phyloP scores from a whole-genome alignment of 2,329 filamentous ascomycete genomes.

The Dryadomyces quercivorus region DNA sequence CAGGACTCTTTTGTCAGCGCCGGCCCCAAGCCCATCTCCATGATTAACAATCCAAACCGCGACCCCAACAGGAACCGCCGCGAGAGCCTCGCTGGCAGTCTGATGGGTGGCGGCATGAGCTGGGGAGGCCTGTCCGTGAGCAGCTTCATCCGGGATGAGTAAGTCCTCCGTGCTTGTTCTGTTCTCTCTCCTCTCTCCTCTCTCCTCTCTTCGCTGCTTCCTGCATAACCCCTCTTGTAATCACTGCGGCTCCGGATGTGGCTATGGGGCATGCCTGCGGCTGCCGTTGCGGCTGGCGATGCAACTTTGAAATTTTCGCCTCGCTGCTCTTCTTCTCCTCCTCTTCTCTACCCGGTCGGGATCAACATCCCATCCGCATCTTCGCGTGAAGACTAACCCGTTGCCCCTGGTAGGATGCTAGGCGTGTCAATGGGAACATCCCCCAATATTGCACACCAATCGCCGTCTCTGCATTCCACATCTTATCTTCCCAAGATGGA shows the following conservation, averaged over 20 bases:
- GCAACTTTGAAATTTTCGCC: background rate
- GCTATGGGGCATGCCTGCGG: background rate
- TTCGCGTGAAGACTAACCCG: constrained; percentile 16
- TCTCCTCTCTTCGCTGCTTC: background rate
- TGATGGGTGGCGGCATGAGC: constrained; percentile 80
- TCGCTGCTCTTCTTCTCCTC: background rate
- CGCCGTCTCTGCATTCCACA: constrained; percentile 92
- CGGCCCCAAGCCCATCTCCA: constrained; percentile 54
- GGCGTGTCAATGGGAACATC: constrained; percentile 68
- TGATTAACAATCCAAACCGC: constrained; percentile 48
- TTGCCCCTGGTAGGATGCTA: constrained; percentile 54
- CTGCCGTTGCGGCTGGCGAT: background rate
- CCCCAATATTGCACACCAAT: constrained; percentile 71
- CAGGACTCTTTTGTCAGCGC: constrained; percentile 56
- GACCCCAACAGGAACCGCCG: constrained; percentile 46
- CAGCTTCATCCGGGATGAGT: constrained; percentile 97
- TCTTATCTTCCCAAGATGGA: constrained; percentile 95
- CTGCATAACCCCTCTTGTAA: background rate
- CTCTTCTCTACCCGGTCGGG: background rate
- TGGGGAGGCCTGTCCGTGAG: constrained; percentile 95
- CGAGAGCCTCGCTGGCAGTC: constrained; percentile 50
- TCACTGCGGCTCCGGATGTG: background rate
- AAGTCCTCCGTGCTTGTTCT: background rate
- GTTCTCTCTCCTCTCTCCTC: background rate
- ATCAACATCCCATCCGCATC: background rate